These are phyloP conservation scores for Aspergillus indologenus DNA, from an alignment of 495 filamentous ascomycete species.

Conservation along the genomic window DNA sequence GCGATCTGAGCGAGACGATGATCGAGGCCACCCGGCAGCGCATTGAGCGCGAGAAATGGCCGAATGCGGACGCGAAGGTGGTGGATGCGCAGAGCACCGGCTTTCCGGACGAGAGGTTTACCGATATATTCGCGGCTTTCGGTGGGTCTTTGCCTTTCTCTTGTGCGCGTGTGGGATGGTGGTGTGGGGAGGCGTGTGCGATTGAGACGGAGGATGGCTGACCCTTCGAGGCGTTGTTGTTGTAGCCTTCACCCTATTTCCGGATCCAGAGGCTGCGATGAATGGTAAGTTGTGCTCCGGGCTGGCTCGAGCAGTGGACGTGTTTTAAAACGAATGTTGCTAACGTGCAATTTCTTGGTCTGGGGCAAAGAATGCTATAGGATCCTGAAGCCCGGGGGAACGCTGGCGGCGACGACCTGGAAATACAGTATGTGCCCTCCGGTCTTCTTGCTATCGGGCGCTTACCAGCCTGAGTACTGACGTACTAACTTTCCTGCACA, in stretches of 20 bases:
- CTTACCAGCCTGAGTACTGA: too few species aligned
- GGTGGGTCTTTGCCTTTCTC: constrained; percentile 19
- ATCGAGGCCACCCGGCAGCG: constrained; percentile 28
- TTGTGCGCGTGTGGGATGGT: too few species aligned
- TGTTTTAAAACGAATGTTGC: background rate
- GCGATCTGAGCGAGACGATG: constrained; percentile 36
- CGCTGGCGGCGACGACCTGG: constrained; percentile 36
- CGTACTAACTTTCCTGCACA: constrained; percentile 12
- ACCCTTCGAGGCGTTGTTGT: background rate
- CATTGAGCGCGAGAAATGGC: constrained; percentile 32
- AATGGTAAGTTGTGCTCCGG: constrained; percentile 25
- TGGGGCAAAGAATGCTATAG: constrained; percentile 28
- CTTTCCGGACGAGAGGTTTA: constrained; percentile 27
- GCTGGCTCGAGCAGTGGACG: background rate
- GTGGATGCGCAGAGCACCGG: constrained; percentile 36
- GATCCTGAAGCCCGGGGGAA: constrained; percentile 38
- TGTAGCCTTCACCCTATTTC: constrained; percentile 29
- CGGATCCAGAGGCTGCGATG: constrained; percentile 24
- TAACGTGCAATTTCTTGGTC: background rate
- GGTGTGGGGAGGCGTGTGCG: too few species aligned
- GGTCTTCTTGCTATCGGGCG: background rate
- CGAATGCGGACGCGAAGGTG: constrained; percentile 24
- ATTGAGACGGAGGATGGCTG: background rate
- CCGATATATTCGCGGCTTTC: constrained; percentile 37
- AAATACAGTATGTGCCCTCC: constrained; percentile 27